phyloP scores from a whole-genome alignment of 2,329 filamentous ascomycete species.

The Fonsecaea nubica region DNA sequence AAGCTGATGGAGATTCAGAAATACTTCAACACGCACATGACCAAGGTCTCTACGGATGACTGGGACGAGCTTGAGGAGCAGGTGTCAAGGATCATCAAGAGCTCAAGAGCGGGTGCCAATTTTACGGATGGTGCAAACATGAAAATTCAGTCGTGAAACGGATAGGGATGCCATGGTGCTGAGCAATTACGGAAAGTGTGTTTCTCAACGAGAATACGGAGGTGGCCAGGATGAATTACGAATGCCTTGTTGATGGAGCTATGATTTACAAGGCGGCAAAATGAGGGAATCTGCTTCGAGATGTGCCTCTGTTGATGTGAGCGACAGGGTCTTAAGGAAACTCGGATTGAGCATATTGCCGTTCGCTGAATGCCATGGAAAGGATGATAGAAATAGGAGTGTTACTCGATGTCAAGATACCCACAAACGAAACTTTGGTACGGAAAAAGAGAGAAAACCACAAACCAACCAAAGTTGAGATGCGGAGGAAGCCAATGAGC shows the following conservation, averaged over 20 bases:
- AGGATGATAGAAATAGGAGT: background rate
- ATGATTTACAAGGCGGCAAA: background rate
- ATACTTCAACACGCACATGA: slow-evolving; percentile 80
- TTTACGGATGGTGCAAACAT: slow-evolving; percentile 43
- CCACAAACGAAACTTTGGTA: slow-evolving; percentile 5
- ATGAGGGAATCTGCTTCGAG: background rate
- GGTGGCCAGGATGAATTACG: background rate
- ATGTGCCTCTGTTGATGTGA: background rate
- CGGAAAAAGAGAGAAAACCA: background rate
- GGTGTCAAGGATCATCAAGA: slow-evolving; percentile 81
- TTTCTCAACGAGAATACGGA: background rate
- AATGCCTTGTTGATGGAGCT: background rate
- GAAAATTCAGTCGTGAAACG: slow-evolving; percentile 16
- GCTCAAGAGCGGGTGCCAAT: slow-evolving; percentile 50
- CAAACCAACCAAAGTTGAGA: background rate
- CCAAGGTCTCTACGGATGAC: slow-evolving; percentile 80
- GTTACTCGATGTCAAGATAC: background rate
- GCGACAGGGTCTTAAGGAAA: background rate
- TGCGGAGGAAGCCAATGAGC: background rate
- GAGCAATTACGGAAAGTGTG: background rate
- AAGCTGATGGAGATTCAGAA: slow-evolving; percentile 80
- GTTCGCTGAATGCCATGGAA: background rate
- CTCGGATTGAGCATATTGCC: background rate
- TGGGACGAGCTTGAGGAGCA: slow-evolving; percentile 88
- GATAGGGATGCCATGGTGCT: background rate